Evolutionary conservation across 2,329 filamentous ascomycete species (phyloP).

Genomic region (Hypoxylon sp.): DNA sequence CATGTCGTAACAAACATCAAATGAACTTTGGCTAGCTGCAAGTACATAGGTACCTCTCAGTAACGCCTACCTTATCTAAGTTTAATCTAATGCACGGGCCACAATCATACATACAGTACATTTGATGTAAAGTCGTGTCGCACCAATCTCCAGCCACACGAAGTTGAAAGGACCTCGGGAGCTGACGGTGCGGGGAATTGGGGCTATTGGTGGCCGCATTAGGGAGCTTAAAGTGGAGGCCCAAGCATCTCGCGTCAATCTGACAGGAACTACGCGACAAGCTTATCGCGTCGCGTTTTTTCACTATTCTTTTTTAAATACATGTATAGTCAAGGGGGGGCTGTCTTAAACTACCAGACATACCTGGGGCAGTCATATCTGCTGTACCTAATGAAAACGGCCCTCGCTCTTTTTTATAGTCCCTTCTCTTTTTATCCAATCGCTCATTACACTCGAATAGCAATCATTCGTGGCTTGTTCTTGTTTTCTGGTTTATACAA

Average conservation of each 20-base stretch:
- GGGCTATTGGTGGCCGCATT: slow-evolving; percentile 12
- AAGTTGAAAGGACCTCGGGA: background rate
- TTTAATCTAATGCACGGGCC: background rate
- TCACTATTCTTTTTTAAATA: slow-evolving; percentile 12
- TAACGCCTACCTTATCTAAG: background rate
- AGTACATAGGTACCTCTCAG: slow-evolving; percentile 1
- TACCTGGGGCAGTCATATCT: slow-evolving; percentile 4
- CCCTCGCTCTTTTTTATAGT: slow-evolving; percentile 13
- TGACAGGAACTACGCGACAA: slow-evolving; percentile 36
- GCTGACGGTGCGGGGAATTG: slow-evolving; percentile 18
- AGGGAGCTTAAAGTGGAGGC: slow-evolving; percentile 37
- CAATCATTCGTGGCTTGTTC: slow-evolving; percentile 20
- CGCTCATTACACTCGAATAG: slow-evolving; percentile 12
- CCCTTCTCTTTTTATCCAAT: slow-evolving; percentile 15
- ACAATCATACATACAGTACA: too few species aligned
- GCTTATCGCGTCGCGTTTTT: slow-evolving; percentile 40
- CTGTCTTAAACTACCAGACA: slow-evolving; percentile 27
- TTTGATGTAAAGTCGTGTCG: background rate
- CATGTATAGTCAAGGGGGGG: slow-evolving; percentile 28
- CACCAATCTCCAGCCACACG: slow-evolving; percentile 7
- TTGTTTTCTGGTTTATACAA: slow-evolving; percentile 21
- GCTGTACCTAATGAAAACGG: slow-evolving; percentile 9
- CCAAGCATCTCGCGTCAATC: slow-evolving; percentile 36
- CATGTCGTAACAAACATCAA: slow-evolving; percentile 9
- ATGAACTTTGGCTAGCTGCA: background rate